These are phyloP conservation scores for Ananas comosus DNA, from an alignment of 176 grass and related monocot species.

Conservation along the genomic window DNA sequence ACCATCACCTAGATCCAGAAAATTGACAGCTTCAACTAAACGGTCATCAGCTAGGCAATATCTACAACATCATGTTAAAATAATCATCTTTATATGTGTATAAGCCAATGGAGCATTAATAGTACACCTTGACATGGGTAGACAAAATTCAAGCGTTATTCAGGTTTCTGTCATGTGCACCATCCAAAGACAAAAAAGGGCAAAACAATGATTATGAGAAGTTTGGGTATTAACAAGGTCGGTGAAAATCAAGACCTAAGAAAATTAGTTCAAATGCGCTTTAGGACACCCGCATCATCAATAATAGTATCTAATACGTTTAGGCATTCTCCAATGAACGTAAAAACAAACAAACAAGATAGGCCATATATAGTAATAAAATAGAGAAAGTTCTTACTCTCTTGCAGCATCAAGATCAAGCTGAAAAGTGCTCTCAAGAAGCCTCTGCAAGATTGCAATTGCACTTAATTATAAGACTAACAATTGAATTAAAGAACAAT, in stretches of 20 bases:
- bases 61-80: slow-evolving; percentile 27
- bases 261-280: neutral
- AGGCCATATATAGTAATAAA: neutral
- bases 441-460: slow-evolving; percentile 48
- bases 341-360: neutral
- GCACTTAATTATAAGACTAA: slow-evolving; percentile 3
- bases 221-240: neutral
- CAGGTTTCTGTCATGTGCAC: too few relatives aligned
- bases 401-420: slow-evolving; percentile 74
- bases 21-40: slow-evolving; percentile 61
- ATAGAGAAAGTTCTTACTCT: slow-evolving; percentile 47
- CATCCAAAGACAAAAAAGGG: neutral
- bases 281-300: neutral
- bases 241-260: neutral
- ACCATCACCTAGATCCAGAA: slow-evolving; percentile 73
- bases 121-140: neutral
- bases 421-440: slow-evolving; percentile 74
- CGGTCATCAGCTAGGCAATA: slow-evolving; percentile 74
- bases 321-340: slow-evolving; percentile 6
- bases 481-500: neutral
- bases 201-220: neutral
- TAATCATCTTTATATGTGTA: neutral
- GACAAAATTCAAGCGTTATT: slow-evolving; percentile 1
- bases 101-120: neutral
- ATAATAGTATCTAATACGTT: neutral